Evolutionary conservation across 2,329 filamentous ascomycete species (phyloP).

Genomic region (Talaromyces sp.): DNA sequence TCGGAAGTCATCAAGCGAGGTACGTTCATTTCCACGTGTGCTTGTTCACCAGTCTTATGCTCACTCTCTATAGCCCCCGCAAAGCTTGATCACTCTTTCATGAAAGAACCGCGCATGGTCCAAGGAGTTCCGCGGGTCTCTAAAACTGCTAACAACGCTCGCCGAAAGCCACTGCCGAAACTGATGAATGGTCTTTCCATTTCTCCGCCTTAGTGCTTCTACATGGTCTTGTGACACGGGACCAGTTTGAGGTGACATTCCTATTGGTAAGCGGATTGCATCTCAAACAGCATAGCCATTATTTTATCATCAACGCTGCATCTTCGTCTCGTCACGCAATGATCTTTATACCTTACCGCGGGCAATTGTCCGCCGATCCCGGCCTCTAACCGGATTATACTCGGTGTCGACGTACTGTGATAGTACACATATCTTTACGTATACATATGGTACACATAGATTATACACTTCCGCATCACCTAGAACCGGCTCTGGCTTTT

Average conservation of each 20-base stretch:
- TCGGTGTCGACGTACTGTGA: background rate
- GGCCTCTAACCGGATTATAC: background rate
- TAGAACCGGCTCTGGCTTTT: background rate
- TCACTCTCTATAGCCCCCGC: constrained; percentile 56
- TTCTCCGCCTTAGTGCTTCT: constrained; percentile 30
- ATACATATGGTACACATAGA: background rate
- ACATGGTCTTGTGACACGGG: background rate
- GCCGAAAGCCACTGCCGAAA: constrained; percentile 44
- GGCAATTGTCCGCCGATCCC: background rate
- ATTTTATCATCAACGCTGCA: background rate
- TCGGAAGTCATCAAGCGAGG: constrained; percentile 52
- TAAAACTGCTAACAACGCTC: constrained; percentile 43
- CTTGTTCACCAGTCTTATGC: background rate
- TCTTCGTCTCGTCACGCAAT: background rate
- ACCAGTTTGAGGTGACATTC: background rate
- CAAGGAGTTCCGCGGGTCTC: constrained; percentile 74
- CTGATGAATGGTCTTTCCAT: constrained; percentile 44
- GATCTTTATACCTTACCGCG: background rate
- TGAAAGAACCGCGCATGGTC: constrained; percentile 88
- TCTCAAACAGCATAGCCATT: background rate
- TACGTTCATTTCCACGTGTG: constrained; percentile 30
- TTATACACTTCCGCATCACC: too few relatives aligned
- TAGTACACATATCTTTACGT: background rate
- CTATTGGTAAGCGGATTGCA: background rate
- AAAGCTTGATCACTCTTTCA: constrained; percentile 78